A percentile compares a stretch with the other conserved stretches of the same genome.
These are phyloP conservation scores for Ceratobasidium sp. DNA, from an alignment of 1,284 basidiomycete species.

Conservation along the genomic window DNA sequence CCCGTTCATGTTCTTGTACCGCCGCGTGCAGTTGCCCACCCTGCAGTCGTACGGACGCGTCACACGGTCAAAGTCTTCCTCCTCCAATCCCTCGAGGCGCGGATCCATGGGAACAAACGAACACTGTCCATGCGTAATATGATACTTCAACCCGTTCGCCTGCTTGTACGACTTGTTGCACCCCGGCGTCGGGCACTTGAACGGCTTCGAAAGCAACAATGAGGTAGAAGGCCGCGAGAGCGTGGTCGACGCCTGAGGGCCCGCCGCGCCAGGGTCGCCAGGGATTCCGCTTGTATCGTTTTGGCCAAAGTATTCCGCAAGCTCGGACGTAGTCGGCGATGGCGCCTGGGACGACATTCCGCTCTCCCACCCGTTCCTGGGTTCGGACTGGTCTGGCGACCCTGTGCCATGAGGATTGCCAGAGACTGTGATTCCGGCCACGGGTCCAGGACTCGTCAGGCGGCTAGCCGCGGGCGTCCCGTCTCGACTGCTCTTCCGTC, in stretches of 20 bases:
- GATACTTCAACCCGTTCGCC: conserved; percentile 96
- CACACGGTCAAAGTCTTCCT: conserved; percentile 81
- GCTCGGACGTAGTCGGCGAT: conserved; percentile 45
- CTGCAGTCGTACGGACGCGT: conserved; percentile 70
- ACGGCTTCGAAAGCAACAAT: conserved; percentile 77
- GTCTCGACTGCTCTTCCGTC: conserved; percentile 54
- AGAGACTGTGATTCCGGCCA: conserved; percentile 36
- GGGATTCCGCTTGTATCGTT: conserved; percentile 33
- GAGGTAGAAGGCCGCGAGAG: conserved; percentile 54
- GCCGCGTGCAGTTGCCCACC: conserved; percentile 73
- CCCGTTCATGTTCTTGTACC: conserved; percentile 99
- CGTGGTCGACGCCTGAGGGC: conserved; percentile 54
- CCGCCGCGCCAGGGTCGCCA: not conserved
- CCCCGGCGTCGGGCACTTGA: conserved; percentile 95
- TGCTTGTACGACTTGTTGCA: conserved; percentile 99
- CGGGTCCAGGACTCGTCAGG: conserved; percentile 42
- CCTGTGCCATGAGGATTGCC: conserved; percentile 38
- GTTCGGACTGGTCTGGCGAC: conserved; percentile 16
- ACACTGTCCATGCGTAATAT: conserved; percentile 93
- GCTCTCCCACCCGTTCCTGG: conserved; percentile 27
- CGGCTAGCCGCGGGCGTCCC: conserved; percentile 45
- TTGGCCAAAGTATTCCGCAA: conserved; percentile 44
- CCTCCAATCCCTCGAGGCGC: conserved; percentile 75
- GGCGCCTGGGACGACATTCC: conserved; percentile 40
- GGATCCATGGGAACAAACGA: conserved; percentile 67